Conservation (phyloP, 495 filamentous ascomycete genomes). For the Penicillium fimorum region DNA sequence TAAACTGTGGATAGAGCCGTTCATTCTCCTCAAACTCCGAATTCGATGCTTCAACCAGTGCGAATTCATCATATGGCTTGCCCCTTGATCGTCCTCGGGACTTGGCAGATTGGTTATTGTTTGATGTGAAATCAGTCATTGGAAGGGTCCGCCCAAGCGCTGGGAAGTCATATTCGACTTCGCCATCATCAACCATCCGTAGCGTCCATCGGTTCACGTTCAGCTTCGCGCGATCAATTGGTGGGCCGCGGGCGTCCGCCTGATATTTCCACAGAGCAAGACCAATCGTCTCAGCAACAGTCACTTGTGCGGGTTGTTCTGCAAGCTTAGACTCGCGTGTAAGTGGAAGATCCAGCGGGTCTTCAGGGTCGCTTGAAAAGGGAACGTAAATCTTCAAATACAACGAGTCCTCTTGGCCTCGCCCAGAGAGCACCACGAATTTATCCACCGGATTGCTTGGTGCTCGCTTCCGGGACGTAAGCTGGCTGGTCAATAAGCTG, state of each 20-base stretch:
- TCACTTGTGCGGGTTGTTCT: constrained; percentile 63
- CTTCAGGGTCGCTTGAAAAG: constrained; percentile 68
- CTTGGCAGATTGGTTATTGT: constrained; percentile 70
- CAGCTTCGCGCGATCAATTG: constrained; percentile 63
- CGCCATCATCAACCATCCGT: constrained; percentile 92
- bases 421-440: constrained; percentile 83
- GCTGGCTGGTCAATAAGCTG: constrained; percentile 65
- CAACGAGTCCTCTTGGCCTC: constrained; percentile 78
- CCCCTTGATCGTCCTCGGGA: constrained; percentile 69
- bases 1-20: constrained; percentile 67
- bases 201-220: constrained; percentile 92
- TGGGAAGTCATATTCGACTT: constrained; percentile 95
- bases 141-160: constrained; percentile 75
- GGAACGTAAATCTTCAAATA: constrained; percentile 85
- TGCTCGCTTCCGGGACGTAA: constrained; percentile 77
- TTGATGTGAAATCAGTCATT: constrained; percentile 83
- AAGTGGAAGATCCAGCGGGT: constrained; percentile 75
- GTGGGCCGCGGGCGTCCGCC: constrained; percentile 74
- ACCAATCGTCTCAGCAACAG: constrained; percentile 88
- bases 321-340: constrained; percentile 71
- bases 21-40: constrained; percentile 77
- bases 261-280: constrained; percentile 82
- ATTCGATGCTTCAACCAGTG: constrained; percentile 76
- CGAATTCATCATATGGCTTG: constrained; percentile 91
- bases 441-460: constrained; percentile 79